Evolutionary conservation across 441 rosid genomes (phyloP), one percentile per base, ranked within the genome.

Genomic region (Euphorbia schlechtendalii): DNA sequence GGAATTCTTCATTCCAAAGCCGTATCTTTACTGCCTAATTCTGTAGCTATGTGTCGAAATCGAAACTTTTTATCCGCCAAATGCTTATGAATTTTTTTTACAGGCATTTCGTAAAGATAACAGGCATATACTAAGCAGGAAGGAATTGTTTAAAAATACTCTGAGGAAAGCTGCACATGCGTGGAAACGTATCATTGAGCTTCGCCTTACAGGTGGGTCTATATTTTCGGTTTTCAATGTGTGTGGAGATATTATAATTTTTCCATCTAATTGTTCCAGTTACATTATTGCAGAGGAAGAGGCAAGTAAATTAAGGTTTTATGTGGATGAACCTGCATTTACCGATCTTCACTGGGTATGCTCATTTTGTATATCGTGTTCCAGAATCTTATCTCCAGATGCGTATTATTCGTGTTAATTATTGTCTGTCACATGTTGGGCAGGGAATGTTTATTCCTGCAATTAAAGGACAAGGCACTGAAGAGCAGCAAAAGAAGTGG

Each of bases 391-490:
- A 11, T 28, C 8, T 56, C 56, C 17, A 38, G 41, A 36, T 34
- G 59, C 58, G 14, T 21, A 43, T 40, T 43, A 24, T 28, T 61
- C n/a, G 18, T 22, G 25, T 25, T 61, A 5, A 43, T 14, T 8
- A 12, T 54, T 56, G 36, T 43, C 51, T 60, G 22, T 74, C 52
- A 1, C 9, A 13, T 17, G 69, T 25, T 63, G 56, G 32, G n/a
- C 65, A 93, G 99, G 96, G 96, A 73, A 90, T 90, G 97, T 93
- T 90, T 72, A 61, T 90, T 54, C 97, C 97, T 30, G 96, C 97
- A 72, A 90, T 94, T 65, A 83, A 83, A 75, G 99, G 99, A 24
- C 96, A 88, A 72, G 97, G 99, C 10, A 90, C 96, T 15, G 96
- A 84, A 9, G 94, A 90, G 85, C 97, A 93, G 80, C 97, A 90